Percentiles rank a stretch among this genome's conserved stretches.
Conservation (phyloP, 768 basidiomycete genomes). For the Hirschioporus abietinus region DNA sequence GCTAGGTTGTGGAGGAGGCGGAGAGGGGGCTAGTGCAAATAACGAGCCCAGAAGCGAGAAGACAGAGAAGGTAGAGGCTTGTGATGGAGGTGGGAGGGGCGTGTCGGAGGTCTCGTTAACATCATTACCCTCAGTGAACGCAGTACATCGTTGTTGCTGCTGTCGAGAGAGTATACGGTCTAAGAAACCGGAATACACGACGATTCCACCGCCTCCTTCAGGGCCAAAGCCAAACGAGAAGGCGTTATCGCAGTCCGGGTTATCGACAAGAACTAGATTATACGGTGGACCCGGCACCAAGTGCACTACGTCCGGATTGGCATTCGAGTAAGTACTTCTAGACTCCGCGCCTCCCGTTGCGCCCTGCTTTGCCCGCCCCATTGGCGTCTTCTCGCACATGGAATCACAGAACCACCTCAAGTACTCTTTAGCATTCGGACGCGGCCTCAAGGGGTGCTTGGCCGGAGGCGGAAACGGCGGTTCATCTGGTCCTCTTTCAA, state of each 20-base stretch:
- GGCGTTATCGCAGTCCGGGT: constrained; percentile 79
- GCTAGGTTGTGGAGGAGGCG: constrained; percentile 34
- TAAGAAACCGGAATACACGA: constrained; percentile 90
- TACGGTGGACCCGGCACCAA: constrained; percentile 79
- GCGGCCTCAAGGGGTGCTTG: constrained; percentile 74
- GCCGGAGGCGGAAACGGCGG: constrained; percentile 77
- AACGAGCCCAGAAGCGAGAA: constrained; percentile 43
- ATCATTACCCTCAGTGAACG: constrained; percentile 6
- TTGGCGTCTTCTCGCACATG: constrained; percentile 8
- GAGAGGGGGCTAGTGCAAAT: constrained; percentile 25
- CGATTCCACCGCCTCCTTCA: constrained; percentile 87
- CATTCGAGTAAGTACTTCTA: constrained; percentile 27
- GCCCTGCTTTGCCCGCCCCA: constrained; percentile 37
- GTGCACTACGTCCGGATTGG: constrained; percentile 29
- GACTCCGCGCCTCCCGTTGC: neutral
- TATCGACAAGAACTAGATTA: constrained; percentile 83
- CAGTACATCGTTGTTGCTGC: constrained; percentile 3
- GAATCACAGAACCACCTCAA: constrained; percentile 51
- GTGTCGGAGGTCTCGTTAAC: neutral
- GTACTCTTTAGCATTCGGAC: constrained; percentile 71
- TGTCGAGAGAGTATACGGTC: constrained; percentile 70
- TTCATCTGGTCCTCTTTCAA: constrained; percentile 39
- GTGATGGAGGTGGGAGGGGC: constrained; percentile 11
- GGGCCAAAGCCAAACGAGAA: constrained; percentile 96
- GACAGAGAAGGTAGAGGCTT: constrained; percentile 37